Percentiles rank a stretch among this genome's conserved stretches.
phyloP scores from a whole-genome alignment of 306 rosid genomes.

The Lotus japonicus region DNA sequence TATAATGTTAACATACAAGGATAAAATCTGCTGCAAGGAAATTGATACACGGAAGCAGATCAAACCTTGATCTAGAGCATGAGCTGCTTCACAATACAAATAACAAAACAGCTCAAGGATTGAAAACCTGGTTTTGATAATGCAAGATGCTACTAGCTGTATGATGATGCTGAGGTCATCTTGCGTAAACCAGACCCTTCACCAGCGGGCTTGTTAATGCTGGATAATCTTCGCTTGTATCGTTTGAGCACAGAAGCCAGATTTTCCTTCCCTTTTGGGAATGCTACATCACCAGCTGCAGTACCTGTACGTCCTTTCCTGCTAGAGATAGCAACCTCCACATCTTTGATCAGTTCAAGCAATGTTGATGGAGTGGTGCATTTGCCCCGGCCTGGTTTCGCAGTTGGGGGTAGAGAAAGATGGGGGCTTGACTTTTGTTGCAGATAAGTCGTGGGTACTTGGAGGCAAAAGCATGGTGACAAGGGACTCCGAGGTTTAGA shows the following conservation, averaged over 20 bases:
- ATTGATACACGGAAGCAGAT: slow-evolving; percentile 35
- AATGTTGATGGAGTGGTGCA: slow-evolving; percentile 57
- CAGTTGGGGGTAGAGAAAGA: slow-evolving; percentile 70
- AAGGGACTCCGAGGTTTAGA: slow-evolving; percentile 66
- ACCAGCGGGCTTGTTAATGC: slow-evolving; percentile 33
- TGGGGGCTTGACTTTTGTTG: slow-evolving; percentile 60
- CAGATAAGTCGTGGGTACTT: slow-evolving; percentile 49
- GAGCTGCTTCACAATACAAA: slow-evolving; percentile 22
- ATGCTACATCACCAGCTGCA: slow-evolving; percentile 56
- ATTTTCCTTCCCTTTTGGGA: slow-evolving; percentile 90
- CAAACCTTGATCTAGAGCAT: slow-evolving; percentile 13
- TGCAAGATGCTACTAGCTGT: slow-evolving; percentile 34
- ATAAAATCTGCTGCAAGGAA: slow-evolving; percentile 40
- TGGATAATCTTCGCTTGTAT: slow-evolving; percentile 74
- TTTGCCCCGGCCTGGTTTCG: slow-evolving; percentile 77
- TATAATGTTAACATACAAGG: slow-evolving; percentile 37
- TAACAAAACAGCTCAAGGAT: slow-evolving; percentile 7
- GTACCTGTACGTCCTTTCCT: slow-evolving; percentile 93
- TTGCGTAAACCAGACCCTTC: slow-evolving; percentile 46
- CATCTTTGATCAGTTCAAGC: slow-evolving; percentile 76
- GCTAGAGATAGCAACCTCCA: slow-evolving; percentile 68
- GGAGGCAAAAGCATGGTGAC: slow-evolving; percentile 88
- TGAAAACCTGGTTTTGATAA: slow-evolving; percentile 5
- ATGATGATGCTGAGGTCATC: slow-evolving; percentile 40
- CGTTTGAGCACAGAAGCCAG: slow-evolving; percentile 92